Percentiles rank a stretch among this genome's conserved stretches.
Conservation (phyloP, 1,284 basidiomycete genomes). For the Ustilago trichophora region DNA sequence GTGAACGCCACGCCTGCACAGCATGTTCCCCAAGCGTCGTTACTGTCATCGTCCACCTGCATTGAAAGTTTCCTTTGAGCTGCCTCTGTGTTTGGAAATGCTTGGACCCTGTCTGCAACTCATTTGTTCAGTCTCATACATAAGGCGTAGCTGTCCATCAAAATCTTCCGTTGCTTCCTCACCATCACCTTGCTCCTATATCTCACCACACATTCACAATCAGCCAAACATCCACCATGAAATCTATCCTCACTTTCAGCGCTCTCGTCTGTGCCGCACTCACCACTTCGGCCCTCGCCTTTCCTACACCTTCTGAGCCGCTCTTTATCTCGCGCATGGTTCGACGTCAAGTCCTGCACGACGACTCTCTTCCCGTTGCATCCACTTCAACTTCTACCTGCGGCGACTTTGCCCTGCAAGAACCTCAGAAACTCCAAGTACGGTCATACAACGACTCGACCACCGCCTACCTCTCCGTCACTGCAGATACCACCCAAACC, state of each 20-base stretch:
- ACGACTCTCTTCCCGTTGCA: not conserved
- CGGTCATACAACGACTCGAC: constrained; percentile 21
- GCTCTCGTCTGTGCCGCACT: constrained; percentile 10
- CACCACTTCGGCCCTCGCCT: constrained; percentile 5
- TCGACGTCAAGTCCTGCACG: not conserved
- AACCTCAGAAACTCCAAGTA: constrained; percentile 17
- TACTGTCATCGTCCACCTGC: too few relatives aligned
- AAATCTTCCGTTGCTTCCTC: too few relatives aligned
- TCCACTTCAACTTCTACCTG: constrained; percentile 2
- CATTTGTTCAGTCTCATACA: too few relatives aligned
- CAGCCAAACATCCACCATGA: constrained; percentile 9
- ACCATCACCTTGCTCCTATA: too few relatives aligned
- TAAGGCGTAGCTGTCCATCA: too few relatives aligned
- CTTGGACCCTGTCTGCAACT: too few relatives aligned
- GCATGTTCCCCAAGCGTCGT: too few relatives aligned
- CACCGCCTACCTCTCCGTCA: constrained; percentile 4
- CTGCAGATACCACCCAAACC: not conserved
- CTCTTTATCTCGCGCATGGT: constrained; percentile 32
- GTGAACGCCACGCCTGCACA: constrained; percentile 4
- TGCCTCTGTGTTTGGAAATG: too few relatives aligned
- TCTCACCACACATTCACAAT: not conserved
- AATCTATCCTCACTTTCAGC: constrained; percentile 10
- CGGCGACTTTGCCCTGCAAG: constrained; percentile 16
- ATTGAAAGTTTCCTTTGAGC: too few relatives aligned
- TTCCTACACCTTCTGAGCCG: constrained; percentile 19